Percentiles rank a stretch among this genome's conserved stretches.
Evolutionary conservation across 768 basidiomycete species (phyloP).

Genomic region (Infundibulicybe gibba): DNA sequence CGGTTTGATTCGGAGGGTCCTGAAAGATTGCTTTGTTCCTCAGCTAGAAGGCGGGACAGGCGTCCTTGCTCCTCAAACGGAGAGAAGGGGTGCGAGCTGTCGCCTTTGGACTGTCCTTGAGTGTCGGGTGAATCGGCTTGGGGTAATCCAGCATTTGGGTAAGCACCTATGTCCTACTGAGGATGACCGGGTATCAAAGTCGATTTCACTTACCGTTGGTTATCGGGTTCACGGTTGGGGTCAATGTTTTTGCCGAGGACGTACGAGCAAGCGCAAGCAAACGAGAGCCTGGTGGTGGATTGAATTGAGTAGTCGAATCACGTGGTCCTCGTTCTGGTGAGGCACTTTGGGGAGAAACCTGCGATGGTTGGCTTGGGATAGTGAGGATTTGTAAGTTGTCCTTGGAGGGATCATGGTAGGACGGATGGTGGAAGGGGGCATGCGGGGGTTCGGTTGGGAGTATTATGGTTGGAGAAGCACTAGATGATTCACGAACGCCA

Average conservation of each 20-base stretch:
- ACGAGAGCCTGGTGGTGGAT: constrained; percentile 49
- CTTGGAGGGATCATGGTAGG: no score
- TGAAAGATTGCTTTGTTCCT: constrained; percentile 12
- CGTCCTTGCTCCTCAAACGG: constrained; percentile 53
- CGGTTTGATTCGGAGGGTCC: constrained; percentile 9
- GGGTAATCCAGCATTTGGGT: constrained; percentile 4
- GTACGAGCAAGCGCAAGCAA: constrained; percentile 42
- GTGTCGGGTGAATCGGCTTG: constrained; percentile 14
- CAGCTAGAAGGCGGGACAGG: constrained; percentile 18
- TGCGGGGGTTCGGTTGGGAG: no score
- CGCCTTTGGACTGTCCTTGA: constrained; percentile 19
- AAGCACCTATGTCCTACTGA: neutral
- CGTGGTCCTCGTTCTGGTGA: constrained; percentile 2
- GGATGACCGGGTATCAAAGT: no score
- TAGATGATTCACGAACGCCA: neutral
- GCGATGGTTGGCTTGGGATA: no score
- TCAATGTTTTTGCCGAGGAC: constrained; percentile 22
- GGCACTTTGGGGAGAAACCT: neutral
- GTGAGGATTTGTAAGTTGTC: no score
- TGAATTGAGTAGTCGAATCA: constrained; percentile 27
- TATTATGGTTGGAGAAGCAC: no score
- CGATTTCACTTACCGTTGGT: constrained; percentile 1
- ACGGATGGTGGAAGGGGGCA: neutral
- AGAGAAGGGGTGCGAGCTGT: constrained; percentile 40
- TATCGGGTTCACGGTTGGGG: constrained; percentile 12